Base-by-base conservation (phyloP, 192 early-diverging fungal genomes). In the Pecoramyces ruminantium region DNA sequence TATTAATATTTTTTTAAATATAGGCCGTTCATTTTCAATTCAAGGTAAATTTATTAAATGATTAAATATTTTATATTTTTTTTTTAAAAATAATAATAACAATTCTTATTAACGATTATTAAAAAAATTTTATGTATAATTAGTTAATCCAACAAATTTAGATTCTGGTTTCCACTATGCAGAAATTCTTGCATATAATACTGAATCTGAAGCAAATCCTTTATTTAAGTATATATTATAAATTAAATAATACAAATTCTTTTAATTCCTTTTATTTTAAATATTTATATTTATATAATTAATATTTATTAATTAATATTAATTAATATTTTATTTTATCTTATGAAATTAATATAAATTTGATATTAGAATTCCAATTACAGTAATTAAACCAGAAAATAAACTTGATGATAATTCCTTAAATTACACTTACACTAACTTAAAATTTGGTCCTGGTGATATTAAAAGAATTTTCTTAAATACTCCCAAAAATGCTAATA, bases 341-440 rank as follows among this genome's bases (percentile, higher is more conserved):
- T n/a, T n/a, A n/a, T n/a, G n/a, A n/a, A n/a, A 9, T 67, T 67
- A 11, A 25, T 9, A 21, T n/a, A n/a, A 9, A 21, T 25, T 93
- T 13, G 84, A 98, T 8, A 97, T 97, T 87, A 86, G 86, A 78
- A 85, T 99, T 58, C 97, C 97, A 18, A 87, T 99, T 25, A 95
- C 94, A 14, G 93, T 98, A 27, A 91, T 92, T 81, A 97, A 96
- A 86, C 95, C 96, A 28, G 77, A 84, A 14, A 80, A 78, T 79
- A 80, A 79, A 38, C 82, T 79, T 18, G 85, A 90, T 30, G 85
- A 84, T 30, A 83, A 83, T 17, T 87, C 87, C 1, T 87, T 88
- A 17, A 86, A 83, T 51, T 80, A 90, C 40, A 82, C 83, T 28
- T 94, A 92, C 81, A 81, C 87, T 27, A 83, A 86, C 15, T 80